phyloP scores from a whole-genome alignment of 1,284 basidiomycete species.

The Rhizopogon hawkerae region DNA sequence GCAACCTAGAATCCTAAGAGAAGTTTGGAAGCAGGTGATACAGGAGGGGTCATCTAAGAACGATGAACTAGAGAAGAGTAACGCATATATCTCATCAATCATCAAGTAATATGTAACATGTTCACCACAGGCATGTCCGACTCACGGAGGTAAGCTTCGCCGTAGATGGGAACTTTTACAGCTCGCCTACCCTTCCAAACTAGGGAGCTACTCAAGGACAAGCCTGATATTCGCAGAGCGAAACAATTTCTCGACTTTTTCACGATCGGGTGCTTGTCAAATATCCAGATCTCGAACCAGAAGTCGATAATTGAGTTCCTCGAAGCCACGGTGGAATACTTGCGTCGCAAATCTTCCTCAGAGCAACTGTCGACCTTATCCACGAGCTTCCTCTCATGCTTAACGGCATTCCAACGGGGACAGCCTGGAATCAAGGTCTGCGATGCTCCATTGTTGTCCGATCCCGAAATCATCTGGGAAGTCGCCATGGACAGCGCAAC shows the following conservation, averaged over 20 bases:
- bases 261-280: slow-evolving; percentile 1
- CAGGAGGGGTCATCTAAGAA: not conserved
- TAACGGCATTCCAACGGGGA: slow-evolving; percentile 17
- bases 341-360: not conserved
- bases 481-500: slow-evolving; percentile 12
- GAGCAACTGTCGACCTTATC: slow-evolving; percentile 12
- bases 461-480: slow-evolving; percentile 21
- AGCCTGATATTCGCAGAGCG: not conserved
- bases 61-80: slow-evolving; percentile 1
- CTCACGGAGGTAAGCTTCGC: not conserved
- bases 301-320: slow-evolving; percentile 1
- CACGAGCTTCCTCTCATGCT: slow-evolving; percentile 18
- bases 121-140: not conserved
- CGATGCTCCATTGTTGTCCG: slow-evolving; percentile 3
- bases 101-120: not conserved
- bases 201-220: not conserved
- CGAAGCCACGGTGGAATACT: not conserved
- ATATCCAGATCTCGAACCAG: slow-evolving; percentile 1
- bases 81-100: not conserved
- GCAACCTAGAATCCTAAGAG: not conserved
- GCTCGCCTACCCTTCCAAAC: not conserved
- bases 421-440: slow-evolving; percentile 6
- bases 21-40: not conserved
- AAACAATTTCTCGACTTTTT: slow-evolving; percentile 6
- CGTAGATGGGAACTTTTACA: not conserved